Base-by-base conservation (phyloP, 164 flowering plant species). In the Umbellularia californica region DNA sequence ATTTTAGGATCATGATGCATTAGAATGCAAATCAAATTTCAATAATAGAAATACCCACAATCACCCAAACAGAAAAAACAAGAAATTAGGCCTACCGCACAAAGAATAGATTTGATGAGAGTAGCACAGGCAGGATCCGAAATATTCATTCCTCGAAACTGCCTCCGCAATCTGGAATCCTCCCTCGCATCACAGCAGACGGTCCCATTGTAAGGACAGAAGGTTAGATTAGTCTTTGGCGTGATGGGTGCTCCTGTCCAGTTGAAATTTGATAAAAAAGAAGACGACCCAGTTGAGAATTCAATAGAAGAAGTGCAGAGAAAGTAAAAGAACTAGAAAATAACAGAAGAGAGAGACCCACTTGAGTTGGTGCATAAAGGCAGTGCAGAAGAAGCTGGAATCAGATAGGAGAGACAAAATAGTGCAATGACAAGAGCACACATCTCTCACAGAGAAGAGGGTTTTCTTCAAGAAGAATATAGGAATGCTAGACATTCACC, bases 131-230 rank as follows among this genome's bases (percentile, higher is more conserved):
- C 82, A 60, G 89, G 27, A 81, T 88, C 86, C 72, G 95, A 86
- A 55, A 92, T 84, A 67, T 92, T 88, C 94, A 90, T 87, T 1
- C 82, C 80, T 24, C 82, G 77, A 77, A 88, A 90, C 52, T 81
- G 89, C 78, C 83, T 89, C 87, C 83, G 85, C 86, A 95, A 70
- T 68, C 50, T 58, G n/a, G 41, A 41, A 73, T 82, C 81, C 27
- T 78, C 51, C 5, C 65, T 60, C 13, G 78, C 76, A 76, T 88
- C 83, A 82, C 98, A 95, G 83, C 98, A 95, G 22, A 75, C 77
- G 28, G 77, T 89, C 28, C 97, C 97, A 83, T 79, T 87, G 85
- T 89, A 89, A 55, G 90, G 80, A 82, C 97, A 95, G 77, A 95
- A 95, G 11, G 69, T 65, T 79, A 92, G 74, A 25, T 89, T 76